Conservation (phyloP, 2,329 filamentous ascomycete genomes). For the Ambrosiella beaveri region DNA sequence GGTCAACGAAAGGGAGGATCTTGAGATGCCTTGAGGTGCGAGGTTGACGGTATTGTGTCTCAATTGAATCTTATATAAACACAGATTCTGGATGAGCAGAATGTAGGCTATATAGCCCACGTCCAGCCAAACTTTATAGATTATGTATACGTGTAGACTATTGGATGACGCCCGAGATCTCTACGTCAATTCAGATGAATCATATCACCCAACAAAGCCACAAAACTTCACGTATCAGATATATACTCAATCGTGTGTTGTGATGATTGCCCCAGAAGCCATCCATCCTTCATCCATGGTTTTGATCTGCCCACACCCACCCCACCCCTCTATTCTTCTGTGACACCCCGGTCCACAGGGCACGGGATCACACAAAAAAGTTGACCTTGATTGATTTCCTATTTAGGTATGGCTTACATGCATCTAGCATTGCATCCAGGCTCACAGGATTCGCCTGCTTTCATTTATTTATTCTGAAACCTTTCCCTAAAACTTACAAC, state of each 20-base stretch:
- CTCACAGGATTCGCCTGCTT: background rate
- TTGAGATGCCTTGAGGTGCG: no score
- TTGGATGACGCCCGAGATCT: no score
- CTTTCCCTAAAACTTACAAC: no score
- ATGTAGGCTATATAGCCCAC: no score
- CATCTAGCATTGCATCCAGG: background rate
- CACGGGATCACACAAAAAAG: background rate
- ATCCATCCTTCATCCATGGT: background rate
- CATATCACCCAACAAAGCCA: no score
- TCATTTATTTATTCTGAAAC: no score
- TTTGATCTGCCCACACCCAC: background rate
- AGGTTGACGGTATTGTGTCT: no score
- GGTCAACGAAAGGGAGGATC: background rate
- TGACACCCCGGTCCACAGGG: background rate
- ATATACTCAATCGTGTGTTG: background rate
- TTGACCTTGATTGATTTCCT: slow-evolving; percentile 1
- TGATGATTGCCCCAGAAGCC: background rate
- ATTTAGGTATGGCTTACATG: background rate
- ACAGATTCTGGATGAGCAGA: no score
- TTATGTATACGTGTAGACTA: no score
- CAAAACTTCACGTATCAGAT: background rate
- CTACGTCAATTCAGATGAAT: no score
- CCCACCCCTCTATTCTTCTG: background rate
- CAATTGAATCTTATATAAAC: no score
- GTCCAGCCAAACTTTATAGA: no score